Conservation (phyloP, 176 grass and related monocot species). For the Miscanthus lutarioriparius region DNA sequence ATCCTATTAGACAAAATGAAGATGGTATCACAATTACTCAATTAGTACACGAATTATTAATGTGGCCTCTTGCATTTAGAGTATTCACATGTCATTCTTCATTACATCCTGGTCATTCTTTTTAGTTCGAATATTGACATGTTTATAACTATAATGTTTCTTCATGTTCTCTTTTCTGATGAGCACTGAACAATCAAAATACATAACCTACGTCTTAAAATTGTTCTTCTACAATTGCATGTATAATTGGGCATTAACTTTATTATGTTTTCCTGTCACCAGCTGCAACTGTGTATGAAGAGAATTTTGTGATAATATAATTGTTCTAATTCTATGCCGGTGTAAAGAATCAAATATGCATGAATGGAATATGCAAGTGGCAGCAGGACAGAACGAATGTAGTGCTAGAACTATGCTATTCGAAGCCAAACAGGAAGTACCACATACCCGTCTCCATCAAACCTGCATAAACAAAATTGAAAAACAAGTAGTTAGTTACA, state of each 20-base stretch:
- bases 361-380: not conserved
- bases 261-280: not conserved
- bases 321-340: not conserved
- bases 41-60: not conserved
- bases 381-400: not conserved
- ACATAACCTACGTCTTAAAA: not conserved
- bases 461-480: conserved; percentile 60
- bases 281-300: not conserved
- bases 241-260: not conserved
- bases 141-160: not conserved
- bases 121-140: not conserved
- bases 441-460: conserved; percentile 95
- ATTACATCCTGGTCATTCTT: not conserved
- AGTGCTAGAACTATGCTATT: not conserved
- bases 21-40: not conserved
- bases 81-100: not conserved
- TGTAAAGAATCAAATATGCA: not conserved
- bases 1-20: conserved; percentile 57
- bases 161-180: not conserved
- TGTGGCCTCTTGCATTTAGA: not conserved
- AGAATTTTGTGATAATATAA: not conserved
- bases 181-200: not conserved
- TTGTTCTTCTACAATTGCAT: not conserved
- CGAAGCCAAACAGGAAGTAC: not conserved
- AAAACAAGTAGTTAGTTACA: not conserved